Conservation (phyloP, 2,329 filamentous ascomycete genomes). For the Trichoderma sp. region DNA sequence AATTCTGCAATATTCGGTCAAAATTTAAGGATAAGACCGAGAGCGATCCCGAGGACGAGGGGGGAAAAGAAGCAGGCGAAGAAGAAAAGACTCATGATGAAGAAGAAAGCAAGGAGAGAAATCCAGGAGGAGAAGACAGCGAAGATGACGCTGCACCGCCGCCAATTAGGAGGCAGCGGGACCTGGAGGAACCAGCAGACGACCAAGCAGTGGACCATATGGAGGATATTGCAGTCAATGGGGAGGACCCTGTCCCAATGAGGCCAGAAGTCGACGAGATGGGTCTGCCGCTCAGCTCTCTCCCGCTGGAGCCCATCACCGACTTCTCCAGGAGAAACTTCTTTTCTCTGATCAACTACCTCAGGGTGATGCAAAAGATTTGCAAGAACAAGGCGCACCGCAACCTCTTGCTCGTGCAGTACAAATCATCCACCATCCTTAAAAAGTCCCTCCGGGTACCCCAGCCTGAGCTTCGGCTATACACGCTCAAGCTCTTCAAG, state of each 20-base stretch:
- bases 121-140: conserved; percentile 50
- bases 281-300: conserved; percentile 72
- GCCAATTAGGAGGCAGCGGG: conserved; percentile 67
- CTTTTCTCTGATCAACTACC: conserved; percentile 91
- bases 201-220: conserved; percentile 28
- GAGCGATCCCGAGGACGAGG: conserved; percentile 34
- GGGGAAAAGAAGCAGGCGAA: conserved; percentile 29
- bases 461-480: conserved; percentile 82
- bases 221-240: conserved; percentile 31
- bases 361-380: conserved; percentile 96
- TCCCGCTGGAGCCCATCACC: conserved; percentile 77
- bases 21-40: conserved; percentile 44
- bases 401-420: conserved; percentile 89
- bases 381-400: conserved; percentile 95
- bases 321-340: conserved; percentile 93
- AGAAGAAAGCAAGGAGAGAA: conserved; percentile 38
- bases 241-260: conserved; percentile 37
- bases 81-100: conserved; percentile 29
- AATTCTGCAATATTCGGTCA: conserved; percentile 77
- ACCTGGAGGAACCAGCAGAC: conserved; percentile 43
- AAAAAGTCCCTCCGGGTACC: conserved; percentile 90
- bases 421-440: conserved; percentile 91
- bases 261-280: conserved; percentile 79
- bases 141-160: conserved; percentile 82
- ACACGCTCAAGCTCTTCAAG: conserved; percentile 98